A percentile compares a stretch with the other conserved stretches of the same genome.
Conservation (phyloP, 2,329 filamentous ascomycete species). For the Aureobasidium melanogenum region DNA sequence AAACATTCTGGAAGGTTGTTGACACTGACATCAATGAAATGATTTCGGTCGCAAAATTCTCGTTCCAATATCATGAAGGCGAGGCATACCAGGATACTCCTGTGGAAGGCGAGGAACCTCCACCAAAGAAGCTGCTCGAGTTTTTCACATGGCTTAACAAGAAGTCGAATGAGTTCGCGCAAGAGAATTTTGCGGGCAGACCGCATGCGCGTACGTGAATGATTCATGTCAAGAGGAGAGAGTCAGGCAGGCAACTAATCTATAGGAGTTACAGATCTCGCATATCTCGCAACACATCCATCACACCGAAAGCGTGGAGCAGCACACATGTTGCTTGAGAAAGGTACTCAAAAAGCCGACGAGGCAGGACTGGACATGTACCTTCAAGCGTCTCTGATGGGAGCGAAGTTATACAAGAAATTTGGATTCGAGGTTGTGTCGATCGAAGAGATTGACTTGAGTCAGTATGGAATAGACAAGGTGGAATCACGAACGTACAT, state of each 20-base stretch:
- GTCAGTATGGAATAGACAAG: conserved; percentile 2
- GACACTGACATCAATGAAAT: conserved; percentile 21
- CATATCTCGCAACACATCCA: conserved; percentile 28
- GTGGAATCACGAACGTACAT: conserved; percentile 1
- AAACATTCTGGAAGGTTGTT: conserved; percentile 18
- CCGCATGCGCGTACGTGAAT: conserved; percentile 17
- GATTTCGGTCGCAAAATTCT: conserved; percentile 24
- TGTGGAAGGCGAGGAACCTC: not conserved
- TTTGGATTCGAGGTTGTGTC: conserved; percentile 21
- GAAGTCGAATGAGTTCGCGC: conserved; percentile 11
- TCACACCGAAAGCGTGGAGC: conserved; percentile 32
- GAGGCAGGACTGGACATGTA: conserved; percentile 18
- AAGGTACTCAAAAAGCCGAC: conserved; percentile 32
- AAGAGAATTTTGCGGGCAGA: conserved; percentile 12
- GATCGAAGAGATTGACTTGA: not conserved
- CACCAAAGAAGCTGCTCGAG: not conserved
- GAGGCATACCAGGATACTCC: not conserved
- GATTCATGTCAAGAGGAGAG: not conserved
- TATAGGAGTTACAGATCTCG: conserved; percentile 15
- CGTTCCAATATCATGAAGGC: conserved; percentile 12
- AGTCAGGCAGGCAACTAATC: not conserved
- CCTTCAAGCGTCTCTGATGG: conserved; percentile 13
- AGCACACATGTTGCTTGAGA: conserved; percentile 29
- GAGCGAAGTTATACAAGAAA: conserved; percentile 24
- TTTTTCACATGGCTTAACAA: conserved; percentile 11